Conservation (phyloP, 108 stramenopile species). For the Epithemia pelagica region DNA sequence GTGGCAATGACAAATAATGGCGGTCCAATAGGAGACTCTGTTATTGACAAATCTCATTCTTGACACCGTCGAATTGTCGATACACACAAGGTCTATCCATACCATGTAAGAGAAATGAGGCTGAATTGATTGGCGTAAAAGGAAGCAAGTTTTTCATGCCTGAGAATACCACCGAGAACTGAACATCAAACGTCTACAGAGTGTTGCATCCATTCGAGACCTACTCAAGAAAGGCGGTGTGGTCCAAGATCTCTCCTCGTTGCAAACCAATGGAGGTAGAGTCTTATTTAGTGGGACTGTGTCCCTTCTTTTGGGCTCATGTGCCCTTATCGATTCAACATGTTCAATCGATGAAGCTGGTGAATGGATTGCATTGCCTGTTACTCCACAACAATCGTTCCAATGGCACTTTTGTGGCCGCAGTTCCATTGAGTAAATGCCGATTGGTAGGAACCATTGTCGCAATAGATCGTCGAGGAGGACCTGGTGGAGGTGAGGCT, state of each 20-base stretch:
- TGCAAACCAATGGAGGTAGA: slow-evolving; percentile 14
- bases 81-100: too few species aligned
- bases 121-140: too few species aligned
- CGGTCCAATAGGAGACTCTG: too few species aligned
- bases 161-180: too few species aligned
- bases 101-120: too few species aligned
- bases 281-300: slow-evolving; percentile 48
- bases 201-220: too few species aligned
- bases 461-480: slow-evolving; percentile 31
- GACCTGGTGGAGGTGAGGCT: slow-evolving; percentile 37
- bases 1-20: too few species aligned
- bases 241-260: not conserved
- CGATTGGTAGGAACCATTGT: slow-evolving; percentile 58
- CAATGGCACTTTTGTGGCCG: slow-evolving; percentile 21
- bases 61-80: too few species aligned
- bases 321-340: slow-evolving; percentile 59
- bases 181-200: too few species aligned
- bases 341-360: slow-evolving; percentile 38
- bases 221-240: not conserved
- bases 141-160: too few species aligned
- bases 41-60: too few species aligned
- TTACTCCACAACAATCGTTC: not conserved
- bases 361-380: slow-evolving; percentile 59
- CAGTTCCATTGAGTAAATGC: slow-evolving; percentile 20
- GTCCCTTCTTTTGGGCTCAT: slow-evolving; percentile 76